Evolutionary conservation across 257 asterid species (phyloP).

Genomic region (Jaltomata sinuosa): DNA sequence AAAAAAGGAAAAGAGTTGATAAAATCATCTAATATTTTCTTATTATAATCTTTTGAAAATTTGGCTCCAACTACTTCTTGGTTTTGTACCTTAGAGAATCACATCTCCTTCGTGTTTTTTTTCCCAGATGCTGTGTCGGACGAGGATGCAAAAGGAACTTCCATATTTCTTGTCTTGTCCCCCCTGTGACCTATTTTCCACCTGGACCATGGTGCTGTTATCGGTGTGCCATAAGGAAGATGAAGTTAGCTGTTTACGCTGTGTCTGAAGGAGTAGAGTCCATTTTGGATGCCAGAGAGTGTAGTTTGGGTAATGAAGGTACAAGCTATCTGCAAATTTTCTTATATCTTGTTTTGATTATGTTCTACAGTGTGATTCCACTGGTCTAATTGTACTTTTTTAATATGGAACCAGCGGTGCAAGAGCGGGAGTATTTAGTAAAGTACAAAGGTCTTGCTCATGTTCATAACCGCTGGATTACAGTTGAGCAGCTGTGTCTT

Average conservation of each 20-base stretch:
- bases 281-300: conserved; percentile 9
- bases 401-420: neutral
- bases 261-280: conserved; percentile 25
- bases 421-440: conserved; percentile 13
- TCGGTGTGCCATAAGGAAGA: conserved; percentile 18
- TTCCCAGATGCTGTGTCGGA: conserved; percentile 28
- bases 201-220: conserved; percentile 21
- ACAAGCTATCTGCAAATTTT: neutral
- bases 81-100: neutral
- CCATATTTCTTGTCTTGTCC: conserved; percentile 18
- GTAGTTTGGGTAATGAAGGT: conserved; percentile 13
- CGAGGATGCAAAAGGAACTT: conserved; percentile 21
- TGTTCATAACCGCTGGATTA: conserved; percentile 20
- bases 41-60: too few species aligned
- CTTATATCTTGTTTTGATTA: neutral
- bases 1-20: too few species aligned
- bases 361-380: neutral
- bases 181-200: conserved; percentile 13
- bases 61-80: too few species aligned
- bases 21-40: too few species aligned
- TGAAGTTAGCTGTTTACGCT: conserved; percentile 12
- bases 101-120: neutral
- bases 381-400: neutral
- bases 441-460: conserved; percentile 29
- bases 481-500: neutral